Conservation (phyloP, 2,329 filamentous ascomycete species). For the Monosporascus sp. region DNA sequence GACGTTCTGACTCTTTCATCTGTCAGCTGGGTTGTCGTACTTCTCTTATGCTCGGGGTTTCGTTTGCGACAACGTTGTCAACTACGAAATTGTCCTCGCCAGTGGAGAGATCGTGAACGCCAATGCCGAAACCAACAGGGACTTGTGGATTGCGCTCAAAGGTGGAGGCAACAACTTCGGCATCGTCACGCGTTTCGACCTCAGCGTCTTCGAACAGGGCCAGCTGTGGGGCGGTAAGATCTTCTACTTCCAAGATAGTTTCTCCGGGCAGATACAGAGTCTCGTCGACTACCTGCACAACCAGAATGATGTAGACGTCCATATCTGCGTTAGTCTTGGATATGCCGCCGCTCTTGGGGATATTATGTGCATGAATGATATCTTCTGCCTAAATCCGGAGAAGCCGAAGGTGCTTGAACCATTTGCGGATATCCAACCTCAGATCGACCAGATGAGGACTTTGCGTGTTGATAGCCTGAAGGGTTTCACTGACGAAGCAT, state of each 20-base stretch:
- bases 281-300: conserved; percentile 7
- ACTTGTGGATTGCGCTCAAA: conserved; percentile 22
- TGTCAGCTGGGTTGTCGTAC: conserved; percentile 9
- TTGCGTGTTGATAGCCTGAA: conserved; percentile 9
- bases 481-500: conserved; percentile 9
- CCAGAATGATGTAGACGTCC: conserved; percentile 3
- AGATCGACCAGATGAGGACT: conserved; percentile 11
- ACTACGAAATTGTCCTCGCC: conserved; percentile 31
- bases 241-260: conserved; percentile 13
- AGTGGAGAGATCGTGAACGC: conserved; percentile 31
- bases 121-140: conserved; percentile 23
- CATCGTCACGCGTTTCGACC: conserved; percentile 24
- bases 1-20: conserved; percentile 3
- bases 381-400: conserved; percentile 4
- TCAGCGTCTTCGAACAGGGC: conserved; percentile 10
- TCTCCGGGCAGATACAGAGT: conserved; percentile 8
- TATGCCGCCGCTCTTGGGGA: conserved; percentile 6
- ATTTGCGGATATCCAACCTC: conserved; percentile 11
- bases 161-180: conserved; percentile 27
- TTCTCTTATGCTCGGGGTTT: conserved; percentile 10
- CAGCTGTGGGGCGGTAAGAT: conserved; percentile 27
- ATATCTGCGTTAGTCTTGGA: conserved; percentile 11
- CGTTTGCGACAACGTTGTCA: conserved; percentile 13
- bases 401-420: conserved; percentile 10
- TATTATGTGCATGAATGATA: conserved; percentile 2